A percentile compares a stretch with the other conserved stretches of the same genome.
Evolutionary conservation across 495 filamentous ascomycete species (phyloP).

Genomic region (Bryoglossum gracile): DNA sequence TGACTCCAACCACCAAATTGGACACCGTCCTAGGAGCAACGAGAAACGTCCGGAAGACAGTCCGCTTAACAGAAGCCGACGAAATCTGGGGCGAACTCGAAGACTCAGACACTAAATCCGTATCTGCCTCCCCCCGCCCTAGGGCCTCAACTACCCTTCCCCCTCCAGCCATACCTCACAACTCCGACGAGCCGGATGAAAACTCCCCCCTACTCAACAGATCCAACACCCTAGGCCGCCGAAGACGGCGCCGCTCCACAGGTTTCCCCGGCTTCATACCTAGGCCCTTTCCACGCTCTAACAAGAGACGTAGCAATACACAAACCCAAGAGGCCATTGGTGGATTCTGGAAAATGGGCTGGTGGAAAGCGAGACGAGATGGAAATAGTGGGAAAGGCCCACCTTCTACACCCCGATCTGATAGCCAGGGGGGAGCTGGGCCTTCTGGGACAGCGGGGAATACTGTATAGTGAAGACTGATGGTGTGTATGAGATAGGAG

Average conservation of each 20-base stretch:
- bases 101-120: constrained; percentile 41
- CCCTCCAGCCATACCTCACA: constrained; percentile 1
- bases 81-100: constrained; percentile 64
- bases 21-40: constrained; percentile 25
- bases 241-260: constrained; percentile 38
- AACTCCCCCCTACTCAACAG: constrained; percentile 22
- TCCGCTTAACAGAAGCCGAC: constrained; percentile 47
- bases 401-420: constrained; percentile 5
- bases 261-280: constrained; percentile 49
- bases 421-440: constrained; percentile 2
- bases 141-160: constrained; percentile 1
- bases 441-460: neutral
- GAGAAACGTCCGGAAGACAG: constrained; percentile 29
- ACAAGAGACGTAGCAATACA: constrained; percentile 4
- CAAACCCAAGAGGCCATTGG: constrained; percentile 16
- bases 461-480: neutral
- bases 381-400: constrained; percentile 16
- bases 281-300: constrained; percentile 19
- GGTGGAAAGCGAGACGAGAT: constrained; percentile 16
- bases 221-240: constrained; percentile 11
- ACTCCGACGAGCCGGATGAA: constrained; percentile 26
- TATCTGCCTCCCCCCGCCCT: constrained; percentile 24
- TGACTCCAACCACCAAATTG: constrained; percentile 31
- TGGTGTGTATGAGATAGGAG: neutral
- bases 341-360: constrained; percentile 25